Evolutionary conservation across 2,329 filamentous ascomycete species (phyloP).

Genomic region (Apiospora saccharicola): DNA sequence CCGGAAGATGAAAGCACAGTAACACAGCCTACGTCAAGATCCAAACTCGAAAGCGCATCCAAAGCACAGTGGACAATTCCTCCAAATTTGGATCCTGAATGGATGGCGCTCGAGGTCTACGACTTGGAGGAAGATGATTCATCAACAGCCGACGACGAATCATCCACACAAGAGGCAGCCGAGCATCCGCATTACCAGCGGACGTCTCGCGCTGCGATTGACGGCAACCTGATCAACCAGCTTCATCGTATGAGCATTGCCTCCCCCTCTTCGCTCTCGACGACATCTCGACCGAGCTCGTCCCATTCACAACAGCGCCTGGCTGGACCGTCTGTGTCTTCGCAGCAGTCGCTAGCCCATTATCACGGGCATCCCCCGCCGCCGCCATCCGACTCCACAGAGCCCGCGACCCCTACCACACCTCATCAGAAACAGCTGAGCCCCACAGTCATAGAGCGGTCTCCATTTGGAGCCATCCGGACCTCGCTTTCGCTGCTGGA

Average conservation of each 20-base stretch:
- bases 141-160: conserved; percentile 34
- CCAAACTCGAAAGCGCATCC: conserved; percentile 21
- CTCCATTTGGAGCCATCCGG: conserved; percentile 59
- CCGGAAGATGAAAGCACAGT: not conserved
- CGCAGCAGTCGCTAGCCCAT: not conserved
- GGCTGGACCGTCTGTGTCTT: not conserved
- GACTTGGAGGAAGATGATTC: conserved; percentile 61
- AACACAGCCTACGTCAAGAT: conserved; percentile 10
- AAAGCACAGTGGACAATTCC: conserved; percentile 66
- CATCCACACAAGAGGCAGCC: conserved; percentile 27
- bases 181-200: conserved; percentile 30
- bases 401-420: conserved; percentile 38
- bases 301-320: conserved; percentile 26
- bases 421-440: conserved; percentile 25
- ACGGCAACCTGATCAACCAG: conserved; percentile 41
- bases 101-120: conserved; percentile 90
- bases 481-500: conserved; percentile 79
- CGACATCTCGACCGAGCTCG: conserved; percentile 33
- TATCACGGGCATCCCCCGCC: conserved; percentile 22
- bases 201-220: conserved; percentile 34
- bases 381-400: not conserved
- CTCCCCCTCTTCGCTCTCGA: conserved; percentile 15
- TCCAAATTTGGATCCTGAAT: conserved; percentile 82
- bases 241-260: conserved; percentile 54
- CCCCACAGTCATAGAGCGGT: conserved; percentile 48